Conservation (phyloP, 139 green algal genomes). For the Yamagishiella unicocca region DNA sequence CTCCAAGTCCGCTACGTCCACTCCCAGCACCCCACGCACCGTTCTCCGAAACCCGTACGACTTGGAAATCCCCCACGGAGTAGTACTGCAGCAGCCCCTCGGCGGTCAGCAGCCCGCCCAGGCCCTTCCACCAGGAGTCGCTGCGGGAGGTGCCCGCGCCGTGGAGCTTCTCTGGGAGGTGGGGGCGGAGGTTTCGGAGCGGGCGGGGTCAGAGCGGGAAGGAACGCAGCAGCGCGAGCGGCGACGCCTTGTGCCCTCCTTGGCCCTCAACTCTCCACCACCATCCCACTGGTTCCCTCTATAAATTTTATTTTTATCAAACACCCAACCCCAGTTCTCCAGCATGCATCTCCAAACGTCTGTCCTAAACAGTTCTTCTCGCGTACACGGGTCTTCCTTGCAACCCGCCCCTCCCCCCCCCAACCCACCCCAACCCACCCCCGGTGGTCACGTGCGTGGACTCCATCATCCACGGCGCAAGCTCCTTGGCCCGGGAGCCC, state of each 20-base stretch:
- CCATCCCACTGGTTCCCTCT: too few relatives aligned
- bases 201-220: too few relatives aligned
- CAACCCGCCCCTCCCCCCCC: too few relatives aligned
- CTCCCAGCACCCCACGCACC: neutral
- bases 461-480: constrained; percentile 67
- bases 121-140: constrained; percentile 75
- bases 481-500: constrained; percentile 47
- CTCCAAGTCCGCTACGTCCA: neutral
- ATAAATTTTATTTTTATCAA: too few relatives aligned
- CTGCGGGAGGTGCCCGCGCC: constrained; percentile 56
- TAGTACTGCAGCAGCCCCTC: constrained; percentile 51
- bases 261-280: too few relatives aligned
- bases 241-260: neutral
- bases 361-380: too few relatives aligned
- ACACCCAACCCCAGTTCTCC: too few relatives aligned
- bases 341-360: too few relatives aligned
- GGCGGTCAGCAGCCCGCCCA: constrained; percentile 54
- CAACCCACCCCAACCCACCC: neutral
- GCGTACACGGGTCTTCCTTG: too few relatives aligned
- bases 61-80: neutral
- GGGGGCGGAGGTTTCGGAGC: neutral
- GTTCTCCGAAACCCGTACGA: constrained; percentile 7
- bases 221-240: too few relatives aligned
- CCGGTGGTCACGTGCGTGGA: neutral
- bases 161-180: constrained; percentile 56